Evolutionary conservation across 2,329 filamentous ascomycete genomes (phyloP).

Genomic region (Niveomyces coronatus): DNA sequence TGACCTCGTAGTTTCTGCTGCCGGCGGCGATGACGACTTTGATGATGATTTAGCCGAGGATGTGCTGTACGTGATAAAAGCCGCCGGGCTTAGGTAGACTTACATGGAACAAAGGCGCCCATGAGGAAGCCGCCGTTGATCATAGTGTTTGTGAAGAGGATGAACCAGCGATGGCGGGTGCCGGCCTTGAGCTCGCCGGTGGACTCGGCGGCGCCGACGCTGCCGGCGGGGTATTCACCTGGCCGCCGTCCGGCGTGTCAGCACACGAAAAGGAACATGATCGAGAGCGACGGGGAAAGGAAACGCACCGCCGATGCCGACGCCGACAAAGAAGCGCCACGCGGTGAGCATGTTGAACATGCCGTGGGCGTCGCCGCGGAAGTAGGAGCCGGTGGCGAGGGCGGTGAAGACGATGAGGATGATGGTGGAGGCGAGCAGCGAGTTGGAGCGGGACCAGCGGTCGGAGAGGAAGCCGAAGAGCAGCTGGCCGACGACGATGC

Average conservation of each 20-base stretch:
- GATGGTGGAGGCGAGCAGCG: constrained; percentile 68
- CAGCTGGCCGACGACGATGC: constrained; percentile 74
- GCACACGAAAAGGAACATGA: neutral
- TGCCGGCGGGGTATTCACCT: constrained; percentile 72
- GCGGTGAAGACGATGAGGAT: constrained; percentile 81
- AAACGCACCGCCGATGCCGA: constrained; percentile 61
- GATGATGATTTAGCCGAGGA: too few species aligned
- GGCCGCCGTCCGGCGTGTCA: too few species aligned
- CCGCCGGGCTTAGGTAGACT: too few species aligned
- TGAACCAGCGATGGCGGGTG: constrained; percentile 82
- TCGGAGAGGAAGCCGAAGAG: constrained; percentile 74
- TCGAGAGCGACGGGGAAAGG: too few species aligned
- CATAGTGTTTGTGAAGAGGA: constrained; percentile 80
- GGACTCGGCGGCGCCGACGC: constrained; percentile 73
- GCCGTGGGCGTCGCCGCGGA: constrained; percentile 55
- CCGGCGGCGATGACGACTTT: constrained; percentile 43
- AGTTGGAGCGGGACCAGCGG: constrained; percentile 74
- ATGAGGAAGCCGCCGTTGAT: constrained; percentile 79
- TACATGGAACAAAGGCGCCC: constrained; percentile 62
- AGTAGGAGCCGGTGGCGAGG: constrained; percentile 67
- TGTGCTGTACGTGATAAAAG: too few species aligned
- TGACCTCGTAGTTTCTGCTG: constrained; percentile 55
- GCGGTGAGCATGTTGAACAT: constrained; percentile 69
- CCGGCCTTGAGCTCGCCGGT: constrained; percentile 73
- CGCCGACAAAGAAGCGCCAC: constrained; percentile 72